Base-by-base conservation (phyloP, 2,329 filamentous ascomycete genomes). In the Orbilia javanica region DNA sequence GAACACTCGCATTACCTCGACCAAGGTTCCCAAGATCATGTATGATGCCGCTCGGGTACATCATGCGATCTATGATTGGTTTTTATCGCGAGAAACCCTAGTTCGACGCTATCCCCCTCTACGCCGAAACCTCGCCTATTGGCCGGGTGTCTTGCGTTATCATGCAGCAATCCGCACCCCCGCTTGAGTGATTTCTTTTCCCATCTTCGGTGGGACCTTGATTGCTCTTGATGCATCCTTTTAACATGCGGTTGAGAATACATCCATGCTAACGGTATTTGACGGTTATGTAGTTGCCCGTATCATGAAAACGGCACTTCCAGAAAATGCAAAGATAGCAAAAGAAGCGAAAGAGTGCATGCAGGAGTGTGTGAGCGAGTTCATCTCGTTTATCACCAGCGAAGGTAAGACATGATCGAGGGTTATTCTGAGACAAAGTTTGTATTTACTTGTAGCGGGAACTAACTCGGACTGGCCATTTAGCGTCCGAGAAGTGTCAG, bases 331-430 rank as follows among this genome's bases (percentile, higher is more conserved):
- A 81, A 99, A 99, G 86, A 99, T 99, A 79, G 94, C 94, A 77
- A 99, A 99, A 84, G 96, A 99, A 84, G 96, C 96, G 70, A 99
- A 99, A 85, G 96, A 99, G 84, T 99, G 96, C 86, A 98, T 99
- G 96, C 96, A 99, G 85, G 96, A 99, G 85, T 99, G 96, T 84
- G 96, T 99, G 75, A 97, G 94, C 90, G 96, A 99, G 86, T 99
- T 99, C 85, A 99, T 99, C 87, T 97, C 93, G 5, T 99, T 99
- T 88, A 98, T 99, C 84, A 99, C 96, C 39, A 98, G 95, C 85
- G 96, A 99, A 88, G 96, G 96, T 97, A 85, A 83, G 67, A 92
- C 86, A 39, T 20, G 64, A 18, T 39, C 55, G 57, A 65, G 31
- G 25, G 11, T 27, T 66, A 34, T 57, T n/a, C 53, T 42, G 55